Conservation (phyloP, 1,139 yeast genomes). For the Scheffersomyces lignicola region DNA sequence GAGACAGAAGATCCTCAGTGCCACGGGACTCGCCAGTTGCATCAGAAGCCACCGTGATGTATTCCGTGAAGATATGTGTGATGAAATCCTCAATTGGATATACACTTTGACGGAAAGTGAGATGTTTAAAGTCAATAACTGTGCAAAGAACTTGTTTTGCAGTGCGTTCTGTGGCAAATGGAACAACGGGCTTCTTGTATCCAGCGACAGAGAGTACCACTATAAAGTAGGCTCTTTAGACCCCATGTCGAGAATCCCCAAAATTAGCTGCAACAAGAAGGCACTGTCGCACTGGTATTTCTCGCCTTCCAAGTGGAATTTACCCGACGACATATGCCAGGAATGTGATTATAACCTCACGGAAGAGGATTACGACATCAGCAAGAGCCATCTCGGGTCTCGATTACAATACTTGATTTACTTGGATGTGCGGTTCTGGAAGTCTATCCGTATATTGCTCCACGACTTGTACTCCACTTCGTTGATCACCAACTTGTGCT, state of each 20-base stretch:
- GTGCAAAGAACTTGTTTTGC: constrained; percentile 54
- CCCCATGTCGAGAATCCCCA: constrained; percentile 33
- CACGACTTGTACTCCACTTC: constrained; percentile 72
- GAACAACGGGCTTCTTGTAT: constrained; percentile 45
- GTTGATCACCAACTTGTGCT: constrained; percentile 63
- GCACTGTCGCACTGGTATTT: constrained; percentile 37
- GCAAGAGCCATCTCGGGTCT: constrained; percentile 53
- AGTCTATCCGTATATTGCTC: constrained; percentile 55
- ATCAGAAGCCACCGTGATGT: constrained; percentile 68
- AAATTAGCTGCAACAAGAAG: constrained; percentile 15
- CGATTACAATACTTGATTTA: constrained; percentile 74
- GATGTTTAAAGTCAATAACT: constrained; percentile 49
- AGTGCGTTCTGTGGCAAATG: constrained; percentile 54
- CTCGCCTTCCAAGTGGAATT: constrained; percentile 39
- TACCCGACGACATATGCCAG: constrained; percentile 40
- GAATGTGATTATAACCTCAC: constrained; percentile 46
- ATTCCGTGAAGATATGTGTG: constrained; percentile 81
- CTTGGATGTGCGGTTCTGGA: constrained; percentile 75
- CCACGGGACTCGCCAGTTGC: constrained; percentile 67
- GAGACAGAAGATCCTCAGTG: constrained; percentile 52
- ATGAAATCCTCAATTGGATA: constrained; percentile 67
- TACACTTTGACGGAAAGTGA: constrained; percentile 58
- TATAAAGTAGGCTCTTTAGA: constrained; percentile 38
- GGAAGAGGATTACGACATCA: constrained; percentile 26
- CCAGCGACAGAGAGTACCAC: constrained; percentile 12